Evolutionary conservation across 1,284 basidiomycete genomes (phyloP).

Genomic region (Rhizopogon hawkerae): DNA sequence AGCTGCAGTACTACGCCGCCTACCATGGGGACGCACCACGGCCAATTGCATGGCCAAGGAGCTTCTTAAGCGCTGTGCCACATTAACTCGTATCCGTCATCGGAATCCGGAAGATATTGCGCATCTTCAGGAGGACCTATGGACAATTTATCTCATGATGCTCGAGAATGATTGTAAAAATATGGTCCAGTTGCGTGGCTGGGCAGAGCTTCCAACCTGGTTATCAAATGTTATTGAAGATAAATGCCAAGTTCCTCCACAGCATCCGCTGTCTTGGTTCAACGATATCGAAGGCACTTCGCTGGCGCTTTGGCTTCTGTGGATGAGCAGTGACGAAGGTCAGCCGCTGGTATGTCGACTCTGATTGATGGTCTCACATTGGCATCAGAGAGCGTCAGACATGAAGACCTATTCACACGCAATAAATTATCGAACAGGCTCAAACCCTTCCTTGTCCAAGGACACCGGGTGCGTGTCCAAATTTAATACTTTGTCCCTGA

Average conservation of each 20-base stretch:
- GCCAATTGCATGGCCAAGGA: constrained; percentile 31
- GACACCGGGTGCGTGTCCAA: constrained; percentile 28
- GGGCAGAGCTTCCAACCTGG: constrained; percentile 31
- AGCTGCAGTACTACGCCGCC: constrained; percentile 45
- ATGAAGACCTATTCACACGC: constrained; percentile 16
- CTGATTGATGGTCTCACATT: constrained; percentile 13
- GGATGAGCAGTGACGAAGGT: constrained; percentile 45
- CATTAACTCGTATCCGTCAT: constrained; percentile 31
- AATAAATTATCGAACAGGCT: constrained; percentile 21
- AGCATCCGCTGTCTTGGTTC: constrained; percentile 17
- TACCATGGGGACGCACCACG: constrained; percentile 34
- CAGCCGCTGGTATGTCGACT: constrained; percentile 11
- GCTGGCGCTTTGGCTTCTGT: constrained; percentile 49
- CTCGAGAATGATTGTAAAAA: constrained; percentile 67
- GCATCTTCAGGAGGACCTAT: constrained; percentile 32
- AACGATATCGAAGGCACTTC: constrained; percentile 30
- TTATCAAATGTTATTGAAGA: constrained; percentile 15
- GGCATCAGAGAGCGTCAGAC: constrained; percentile 15
- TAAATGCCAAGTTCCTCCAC: constrained; percentile 1
- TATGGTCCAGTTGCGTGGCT: constrained; percentile 38
- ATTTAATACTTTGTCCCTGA: not conserved
- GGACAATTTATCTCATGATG: constrained; percentile 62
- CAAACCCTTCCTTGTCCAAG: constrained; percentile 27
- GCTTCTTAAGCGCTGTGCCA: constrained; percentile 31
- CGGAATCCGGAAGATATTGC: constrained; percentile 7